Percentiles rank a stretch among this genome's conserved stretches.
phyloP scores from a whole-genome alignment of 1,284 basidiomycete genomes.

The Cryptococcus wingfieldii region DNA sequence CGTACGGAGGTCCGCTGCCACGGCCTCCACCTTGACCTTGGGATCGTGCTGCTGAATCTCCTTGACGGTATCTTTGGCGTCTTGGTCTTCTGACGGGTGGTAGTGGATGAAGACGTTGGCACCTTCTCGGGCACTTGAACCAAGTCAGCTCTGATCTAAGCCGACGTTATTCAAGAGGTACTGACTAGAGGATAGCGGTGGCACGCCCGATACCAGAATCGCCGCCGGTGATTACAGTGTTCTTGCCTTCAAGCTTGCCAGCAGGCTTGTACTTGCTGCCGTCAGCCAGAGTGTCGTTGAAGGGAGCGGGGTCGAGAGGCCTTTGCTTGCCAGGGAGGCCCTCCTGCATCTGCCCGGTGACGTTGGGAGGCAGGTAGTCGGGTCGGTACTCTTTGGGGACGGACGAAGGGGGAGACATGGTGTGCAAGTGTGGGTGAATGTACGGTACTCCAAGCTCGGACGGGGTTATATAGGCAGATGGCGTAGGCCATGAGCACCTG shows the following conservation, averaged over 20 bases:
- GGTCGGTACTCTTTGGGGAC: conserved; percentile 43
- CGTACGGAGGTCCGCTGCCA: conserved; percentile 51
- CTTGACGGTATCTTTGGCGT: conserved; percentile 51
- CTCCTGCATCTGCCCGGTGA: conserved; percentile 38
- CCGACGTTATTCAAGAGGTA: conserved; percentile 1
- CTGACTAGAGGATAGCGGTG: conserved; percentile 38
- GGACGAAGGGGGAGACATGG: conserved; percentile 35
- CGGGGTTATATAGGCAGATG: no score
- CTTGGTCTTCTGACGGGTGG: conserved; percentile 54
- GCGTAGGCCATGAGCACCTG: no score
- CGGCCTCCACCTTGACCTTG: conserved; percentile 50
- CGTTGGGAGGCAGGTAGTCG: conserved; percentile 35
- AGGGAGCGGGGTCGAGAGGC: conserved; percentile 48
- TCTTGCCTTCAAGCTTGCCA: conserved; percentile 52
- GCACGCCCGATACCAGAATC: conserved; percentile 52
- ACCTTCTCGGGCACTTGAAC: conserved; percentile 56
- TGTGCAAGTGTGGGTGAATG: background rate
- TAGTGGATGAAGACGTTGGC: conserved; percentile 57
- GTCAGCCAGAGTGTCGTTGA: conserved; percentile 55
- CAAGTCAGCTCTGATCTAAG: background rate
- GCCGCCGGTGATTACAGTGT: conserved; percentile 47
- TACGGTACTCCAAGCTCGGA: no score
- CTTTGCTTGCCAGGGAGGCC: conserved; percentile 38
- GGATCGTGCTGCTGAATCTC: conserved; percentile 46
- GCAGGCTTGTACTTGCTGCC: conserved; percentile 48